Percentiles rank a stretch among this genome's conserved stretches.
phyloP scores from a whole-genome alignment of 345 rosid species.

The Citrus unshiu region DNA sequence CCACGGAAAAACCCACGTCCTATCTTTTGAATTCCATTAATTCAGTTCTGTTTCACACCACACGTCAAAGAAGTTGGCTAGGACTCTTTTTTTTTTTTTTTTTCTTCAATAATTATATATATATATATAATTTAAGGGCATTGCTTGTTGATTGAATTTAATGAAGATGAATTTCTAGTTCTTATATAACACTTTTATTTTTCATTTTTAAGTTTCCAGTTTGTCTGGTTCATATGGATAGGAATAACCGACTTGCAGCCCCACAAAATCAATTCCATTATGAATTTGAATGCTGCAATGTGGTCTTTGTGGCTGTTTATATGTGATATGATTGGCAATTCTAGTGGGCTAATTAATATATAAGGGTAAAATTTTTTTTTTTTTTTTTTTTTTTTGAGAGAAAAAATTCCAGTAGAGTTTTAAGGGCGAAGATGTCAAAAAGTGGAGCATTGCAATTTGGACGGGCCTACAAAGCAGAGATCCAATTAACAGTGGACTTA shows the following conservation, averaged over 20 bases:
- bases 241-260: not conserved
- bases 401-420: too few species aligned
- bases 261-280: conserved; percentile 6
- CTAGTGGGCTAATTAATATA: too few species aligned
- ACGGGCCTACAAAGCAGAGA: too few species aligned
- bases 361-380: too few species aligned
- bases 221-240: not conserved
- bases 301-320: too few species aligned
- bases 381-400: too few species aligned
- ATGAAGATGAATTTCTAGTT: not conserved
- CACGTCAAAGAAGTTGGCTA: not conserved
- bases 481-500: too few species aligned
- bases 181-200: not conserved
- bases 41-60: not conserved
- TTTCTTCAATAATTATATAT: too few species aligned
- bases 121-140: not conserved
- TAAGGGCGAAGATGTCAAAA: too few species aligned
- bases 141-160: not conserved
- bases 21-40: not conserved
- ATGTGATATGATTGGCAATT: too few species aligned
- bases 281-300: not conserved
- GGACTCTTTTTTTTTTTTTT: not conserved
- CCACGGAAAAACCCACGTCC: not conserved
- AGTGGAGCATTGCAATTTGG: too few species aligned
- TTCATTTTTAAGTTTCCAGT: not conserved